Evolutionary conservation across 768 basidiomycete genomes (phyloP).

Genomic region (Pleurotus ostreatus): DNA sequence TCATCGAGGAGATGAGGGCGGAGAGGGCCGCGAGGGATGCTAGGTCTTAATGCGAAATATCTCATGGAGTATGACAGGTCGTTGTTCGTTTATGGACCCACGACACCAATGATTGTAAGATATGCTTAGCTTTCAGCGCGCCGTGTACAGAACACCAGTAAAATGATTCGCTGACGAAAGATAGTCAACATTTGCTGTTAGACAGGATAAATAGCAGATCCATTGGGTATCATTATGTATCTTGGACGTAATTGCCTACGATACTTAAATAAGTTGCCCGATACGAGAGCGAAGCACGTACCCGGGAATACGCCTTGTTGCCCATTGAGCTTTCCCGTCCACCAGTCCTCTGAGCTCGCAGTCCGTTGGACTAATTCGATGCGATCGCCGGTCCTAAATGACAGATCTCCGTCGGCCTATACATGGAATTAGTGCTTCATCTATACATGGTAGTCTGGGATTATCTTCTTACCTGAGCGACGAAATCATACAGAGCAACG

Average conservation of each 20-base stretch:
- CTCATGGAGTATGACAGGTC: no score
- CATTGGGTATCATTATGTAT: constrained; percentile 26
- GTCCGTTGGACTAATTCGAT: constrained; percentile 88
- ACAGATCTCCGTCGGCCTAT: constrained; percentile 87
- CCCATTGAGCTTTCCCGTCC: constrained; percentile 88
- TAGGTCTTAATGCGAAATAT: no score
- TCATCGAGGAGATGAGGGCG: constrained; percentile 6
- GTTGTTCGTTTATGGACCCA: no score
- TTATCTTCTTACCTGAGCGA: constrained; percentile 65
- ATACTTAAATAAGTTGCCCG: constrained; percentile 3
- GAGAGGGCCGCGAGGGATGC: neutral
- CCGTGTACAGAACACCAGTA: no score
- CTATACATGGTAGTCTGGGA: neutral
- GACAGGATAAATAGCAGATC: no score
- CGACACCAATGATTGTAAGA: no score
- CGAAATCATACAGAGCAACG: constrained; percentile 92
- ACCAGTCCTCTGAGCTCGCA: constrained; percentile 89
- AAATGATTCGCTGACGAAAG: no score
- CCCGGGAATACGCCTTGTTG: constrained; percentile 88
- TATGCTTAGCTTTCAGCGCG: no score
- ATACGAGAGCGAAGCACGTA: constrained; percentile 19
- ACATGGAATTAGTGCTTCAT: neutral
- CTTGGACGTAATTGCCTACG: constrained; percentile 68
- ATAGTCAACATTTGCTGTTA: no score
- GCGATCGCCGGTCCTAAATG: constrained; percentile 82